These are phyloP conservation scores for Astrothelium subdiscretum DNA, from an alignment of 495 filamentous ascomycete genomes.

Conservation along the genomic window DNA sequence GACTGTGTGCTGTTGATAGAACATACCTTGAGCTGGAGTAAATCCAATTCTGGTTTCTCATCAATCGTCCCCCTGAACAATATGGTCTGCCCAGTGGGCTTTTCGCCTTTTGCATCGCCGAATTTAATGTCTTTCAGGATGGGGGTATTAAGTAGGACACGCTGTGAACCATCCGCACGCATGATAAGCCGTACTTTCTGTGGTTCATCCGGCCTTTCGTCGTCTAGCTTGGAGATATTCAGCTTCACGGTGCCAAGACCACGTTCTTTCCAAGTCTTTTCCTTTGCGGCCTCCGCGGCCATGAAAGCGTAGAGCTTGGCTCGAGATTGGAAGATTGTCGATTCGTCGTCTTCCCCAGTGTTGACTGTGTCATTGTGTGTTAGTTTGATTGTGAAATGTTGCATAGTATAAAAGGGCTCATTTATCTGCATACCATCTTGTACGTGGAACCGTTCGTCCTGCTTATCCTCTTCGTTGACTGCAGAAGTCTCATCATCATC, in stretches of 20 bases:
- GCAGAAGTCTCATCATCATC: constrained; percentile 39
- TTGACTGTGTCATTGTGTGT: constrained; percentile 41
- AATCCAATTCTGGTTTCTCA: constrained; percentile 11
- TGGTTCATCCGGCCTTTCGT: constrained; percentile 23
- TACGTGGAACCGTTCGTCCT: constrained; percentile 56
- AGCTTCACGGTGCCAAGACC: constrained; percentile 74
- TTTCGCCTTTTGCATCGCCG: constrained; percentile 42
- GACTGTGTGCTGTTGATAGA: background rate
- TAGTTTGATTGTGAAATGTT: background rate
- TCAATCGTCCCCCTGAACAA: constrained; percentile 31
- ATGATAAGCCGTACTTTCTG: constrained; percentile 59
- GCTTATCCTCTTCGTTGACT: constrained; percentile 37
- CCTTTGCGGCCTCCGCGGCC: constrained; percentile 21
- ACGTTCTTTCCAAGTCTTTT: constrained; percentile 78
- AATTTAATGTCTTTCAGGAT: constrained; percentile 63
- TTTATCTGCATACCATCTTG: constrained; percentile 47
- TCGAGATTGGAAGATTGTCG: constrained; percentile 48
- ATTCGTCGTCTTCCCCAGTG: constrained; percentile 60
- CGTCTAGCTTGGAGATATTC: constrained; percentile 42
- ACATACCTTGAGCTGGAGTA: constrained; percentile 58
- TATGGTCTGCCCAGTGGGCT: constrained; percentile 38
- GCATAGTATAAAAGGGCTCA: background rate
- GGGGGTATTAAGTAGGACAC: constrained; percentile 77
- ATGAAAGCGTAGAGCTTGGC: constrained; percentile 66
- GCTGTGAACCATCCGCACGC: constrained; percentile 71